Evolutionary conservation across 129 eudicot species (phyloP).

Genomic region (Chrysanthemum lavandulifolium): DNA sequence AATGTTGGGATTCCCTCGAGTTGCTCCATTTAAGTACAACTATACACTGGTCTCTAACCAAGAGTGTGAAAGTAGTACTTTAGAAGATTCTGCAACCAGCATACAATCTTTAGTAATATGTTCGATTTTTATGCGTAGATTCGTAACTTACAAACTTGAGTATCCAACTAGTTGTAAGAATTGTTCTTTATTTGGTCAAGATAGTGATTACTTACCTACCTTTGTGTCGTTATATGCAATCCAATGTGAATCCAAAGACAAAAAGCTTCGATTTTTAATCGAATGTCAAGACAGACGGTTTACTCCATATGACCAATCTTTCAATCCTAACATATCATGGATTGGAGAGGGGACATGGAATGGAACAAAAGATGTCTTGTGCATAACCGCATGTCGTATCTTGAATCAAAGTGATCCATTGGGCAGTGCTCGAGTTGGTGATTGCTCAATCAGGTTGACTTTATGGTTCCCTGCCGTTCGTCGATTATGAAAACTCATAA

Average conservation of each 20-base stretch:
- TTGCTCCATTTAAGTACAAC: constrained; percentile 35
- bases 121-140: constrained; percentile 20
- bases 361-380: constrained; percentile 39
- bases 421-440: constrained; percentile 44
- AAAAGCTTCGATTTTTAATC: constrained; percentile 42
- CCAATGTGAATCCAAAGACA: constrained; percentile 41
- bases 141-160: constrained; percentile 37
- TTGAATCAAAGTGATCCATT: constrained; percentile 28
- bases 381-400: constrained; percentile 52
- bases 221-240: constrained; percentile 41
- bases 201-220: constrained; percentile 31
- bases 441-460: constrained; percentile 62
- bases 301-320: constrained; percentile 20
- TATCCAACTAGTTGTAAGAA: constrained; percentile 35
- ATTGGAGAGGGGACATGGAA: constrained; percentile 84
- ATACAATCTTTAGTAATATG: constrained; percentile 37
- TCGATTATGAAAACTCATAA: constrained; percentile 41
- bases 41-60: constrained; percentile 48
- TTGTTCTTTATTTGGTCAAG: constrained; percentile 37
- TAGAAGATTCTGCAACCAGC: constrained; percentile 20
- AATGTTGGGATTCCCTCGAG: constrained; percentile 45
- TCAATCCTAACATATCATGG: constrained; percentile 37
- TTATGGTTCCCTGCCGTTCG: constrained; percentile 43
- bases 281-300: constrained; percentile 33
- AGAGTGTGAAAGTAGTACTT: constrained; percentile 23